Percentiles rank a stretch among this genome's conserved stretches.
Conservation (phyloP, 2,329 filamentous ascomycete species). For the Rhynchosporium secalis region DNA sequence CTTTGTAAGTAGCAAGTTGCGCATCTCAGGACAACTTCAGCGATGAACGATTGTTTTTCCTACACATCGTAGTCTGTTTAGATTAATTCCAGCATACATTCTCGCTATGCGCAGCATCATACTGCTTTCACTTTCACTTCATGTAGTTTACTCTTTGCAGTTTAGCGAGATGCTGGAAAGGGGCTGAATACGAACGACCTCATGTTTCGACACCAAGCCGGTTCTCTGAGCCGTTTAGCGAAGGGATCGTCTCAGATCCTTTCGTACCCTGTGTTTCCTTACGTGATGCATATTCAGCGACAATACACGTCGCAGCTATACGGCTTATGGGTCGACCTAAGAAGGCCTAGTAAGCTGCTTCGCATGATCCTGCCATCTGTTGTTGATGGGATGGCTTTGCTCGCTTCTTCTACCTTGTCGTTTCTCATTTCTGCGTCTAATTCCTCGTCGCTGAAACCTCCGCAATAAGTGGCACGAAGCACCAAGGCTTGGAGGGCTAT, state of each 20-base stretch:
- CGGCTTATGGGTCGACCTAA: conserved; percentile 18
- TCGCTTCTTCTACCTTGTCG: conserved; percentile 18
- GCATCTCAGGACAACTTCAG: not conserved
- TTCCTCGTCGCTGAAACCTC: conserved; percentile 30
- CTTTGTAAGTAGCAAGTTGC: too few species aligned
- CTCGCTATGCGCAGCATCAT: conserved; percentile 5
- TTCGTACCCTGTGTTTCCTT: conserved; percentile 24
- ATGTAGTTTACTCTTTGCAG: conserved; percentile 18
- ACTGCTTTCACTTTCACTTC: conserved; percentile 3
- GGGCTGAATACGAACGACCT: not conserved
- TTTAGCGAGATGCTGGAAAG: not conserved
- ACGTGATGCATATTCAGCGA: conserved; percentile 24
- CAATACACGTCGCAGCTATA: conserved; percentile 24
- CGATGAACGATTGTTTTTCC: not conserved
- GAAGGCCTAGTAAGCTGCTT: conserved; percentile 23
- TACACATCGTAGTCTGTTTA: conserved; percentile 5
- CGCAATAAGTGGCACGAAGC: conserved; percentile 24
- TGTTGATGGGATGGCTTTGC: conserved; percentile 10
- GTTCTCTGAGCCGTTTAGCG: conserved; percentile 17
- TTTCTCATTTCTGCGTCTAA: conserved; percentile 19
- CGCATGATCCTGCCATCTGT: conserved; percentile 20
- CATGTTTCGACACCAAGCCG: conserved; percentile 18
- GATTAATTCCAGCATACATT: not conserved
- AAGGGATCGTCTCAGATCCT: conserved; percentile 24
- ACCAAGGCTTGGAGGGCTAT: conserved; percentile 26